Percentiles rank a stretch among this genome's conserved stretches.
Evolutionary conservation across 371 early-diverging fungal species (phyloP).

Genomic region (Haplosporangium sp.): DNA sequence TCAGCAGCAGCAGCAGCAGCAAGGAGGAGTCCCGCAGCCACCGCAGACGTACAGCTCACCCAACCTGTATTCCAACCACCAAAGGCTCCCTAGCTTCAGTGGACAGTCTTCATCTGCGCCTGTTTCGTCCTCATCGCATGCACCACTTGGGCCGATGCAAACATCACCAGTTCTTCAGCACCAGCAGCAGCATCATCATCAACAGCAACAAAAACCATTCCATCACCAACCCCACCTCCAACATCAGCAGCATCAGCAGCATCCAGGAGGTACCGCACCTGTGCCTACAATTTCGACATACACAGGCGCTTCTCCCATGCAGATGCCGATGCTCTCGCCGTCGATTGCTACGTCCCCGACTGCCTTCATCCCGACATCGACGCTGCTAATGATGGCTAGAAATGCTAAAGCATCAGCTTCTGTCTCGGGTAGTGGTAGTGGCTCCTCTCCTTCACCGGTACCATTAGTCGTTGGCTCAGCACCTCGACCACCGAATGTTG

Average conservation of each 20-base stretch:
- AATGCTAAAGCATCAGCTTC: constrained; percentile 4
- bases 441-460: no score
- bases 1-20: neutral
- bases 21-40: neutral
- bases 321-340: constrained; percentile 16
- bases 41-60: constrained; percentile 6
- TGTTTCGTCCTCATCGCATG: constrained; percentile 4
- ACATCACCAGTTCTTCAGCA: neutral
- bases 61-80: constrained; percentile 3
- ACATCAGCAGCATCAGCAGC: neutral
- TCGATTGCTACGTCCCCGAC: constrained; percentile 12
- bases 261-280: neutral
- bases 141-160: constrained; percentile 5
- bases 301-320: constrained; percentile 5
- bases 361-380: constrained; percentile 21
- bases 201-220: constrained; percentile 4
- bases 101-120: neutral
- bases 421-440: neutral
- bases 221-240: constrained; percentile 2
- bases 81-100: constrained; percentile 20
- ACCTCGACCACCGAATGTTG: no score
- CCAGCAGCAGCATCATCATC: constrained; percentile 2
- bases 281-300: constrained; percentile 10
- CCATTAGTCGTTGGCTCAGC: no score
- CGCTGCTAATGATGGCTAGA: constrained; percentile 23